Base-by-base conservation (phyloP, 2,329 filamentous ascomycete genomes). In the Trichoderma endophyticum region DNA sequence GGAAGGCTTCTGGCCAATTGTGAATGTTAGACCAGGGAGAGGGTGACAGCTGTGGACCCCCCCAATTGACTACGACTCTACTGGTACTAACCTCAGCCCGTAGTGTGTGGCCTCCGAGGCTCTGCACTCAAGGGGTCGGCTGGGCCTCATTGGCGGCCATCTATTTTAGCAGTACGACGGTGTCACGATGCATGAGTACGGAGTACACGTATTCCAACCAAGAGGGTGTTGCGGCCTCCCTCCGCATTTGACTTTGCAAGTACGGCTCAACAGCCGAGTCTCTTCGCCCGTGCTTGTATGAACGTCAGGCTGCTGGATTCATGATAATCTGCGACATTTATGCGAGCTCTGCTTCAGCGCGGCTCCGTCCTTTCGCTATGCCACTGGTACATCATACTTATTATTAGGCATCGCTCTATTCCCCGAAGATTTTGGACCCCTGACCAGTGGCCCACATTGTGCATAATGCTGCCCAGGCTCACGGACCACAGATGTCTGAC, bases 71-170 rank as follows among this genome's bases (percentile, higher is more conserved):
- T 62, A 60, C 32, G 54, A 64, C 69, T 71, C 34, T 15, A 39
- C 36, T 36, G 5, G 69, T 51, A 32, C 70, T 72, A 60, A 32
- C 71, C 36, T 71, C 18, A n/a, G 54, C 70, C 64, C 32, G 11
- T 57, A 11, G n/a, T 63, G 18, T 34, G 26, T 67, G 65, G 65
- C 71, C 70, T 70, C 65, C 36, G 61, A 73, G 66, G 63, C 59
- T 65, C 63, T 39, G 62, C 15, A 24, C 34, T 67, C 66, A 66
- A 70, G 68, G 67, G 21, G 36, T 66, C 54, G 36, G 68, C 9
- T 21, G 8, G 61, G 34, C 30, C 64, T 73, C 43, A 66, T 71
- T 74, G 71, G 73, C n/a, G 62, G 73, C 71, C 43, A 43, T 48
- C 11, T 56, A 30, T 34, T 61, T 36, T 61, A 69, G 65, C 65